Evolutionary conservation across 345 rosid species (phyloP).

Genomic region (Salix purpurea): DNA sequence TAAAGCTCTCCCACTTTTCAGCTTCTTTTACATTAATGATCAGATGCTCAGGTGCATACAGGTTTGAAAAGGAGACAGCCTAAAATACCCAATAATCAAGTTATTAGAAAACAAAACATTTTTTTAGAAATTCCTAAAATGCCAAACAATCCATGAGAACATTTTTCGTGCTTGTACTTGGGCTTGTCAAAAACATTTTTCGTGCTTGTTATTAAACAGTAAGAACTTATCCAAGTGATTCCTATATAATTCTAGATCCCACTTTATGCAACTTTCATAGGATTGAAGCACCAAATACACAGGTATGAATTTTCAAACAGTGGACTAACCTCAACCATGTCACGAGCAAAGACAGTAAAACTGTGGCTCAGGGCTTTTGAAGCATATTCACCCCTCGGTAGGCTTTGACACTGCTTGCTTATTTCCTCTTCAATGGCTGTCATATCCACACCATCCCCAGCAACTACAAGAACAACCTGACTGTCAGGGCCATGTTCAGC

Average conservation of each 20-base stretch:
- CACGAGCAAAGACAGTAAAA: slow-evolving; percentile 70
- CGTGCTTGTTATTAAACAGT: background rate
- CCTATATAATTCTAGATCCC: background rate
- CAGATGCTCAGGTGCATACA: slow-evolving; percentile 94
- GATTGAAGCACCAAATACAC: background rate
- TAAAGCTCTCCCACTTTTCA: slow-evolving; percentile 76
- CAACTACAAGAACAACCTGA: slow-evolving; percentile 85
- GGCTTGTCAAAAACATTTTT: background rate
- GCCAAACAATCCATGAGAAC: background rate
- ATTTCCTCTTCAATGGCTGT: slow-evolving; percentile 76
- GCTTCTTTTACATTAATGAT: slow-evolving; percentile 84
- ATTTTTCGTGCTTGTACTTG: background rate
- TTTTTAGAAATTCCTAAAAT: background rate
- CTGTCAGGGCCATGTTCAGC: slow-evolving; percentile 99
- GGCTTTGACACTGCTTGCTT: slow-evolving; percentile 58
- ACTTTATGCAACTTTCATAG: background rate
- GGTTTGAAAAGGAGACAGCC: slow-evolving; percentile 78
- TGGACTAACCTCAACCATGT: slow-evolving; percentile 68
- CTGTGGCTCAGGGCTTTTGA: slow-evolving; percentile 80
- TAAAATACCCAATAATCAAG: slow-evolving; percentile 1
- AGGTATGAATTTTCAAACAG: background rate
- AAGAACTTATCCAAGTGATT: background rate
- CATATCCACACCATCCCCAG: slow-evolving; percentile 70
- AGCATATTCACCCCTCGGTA: slow-evolving; percentile 85
- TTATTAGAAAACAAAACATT: background rate